Base-by-base conservation (phyloP, 805 yeast genomes). In the Myxozyma sirexii region DNA sequence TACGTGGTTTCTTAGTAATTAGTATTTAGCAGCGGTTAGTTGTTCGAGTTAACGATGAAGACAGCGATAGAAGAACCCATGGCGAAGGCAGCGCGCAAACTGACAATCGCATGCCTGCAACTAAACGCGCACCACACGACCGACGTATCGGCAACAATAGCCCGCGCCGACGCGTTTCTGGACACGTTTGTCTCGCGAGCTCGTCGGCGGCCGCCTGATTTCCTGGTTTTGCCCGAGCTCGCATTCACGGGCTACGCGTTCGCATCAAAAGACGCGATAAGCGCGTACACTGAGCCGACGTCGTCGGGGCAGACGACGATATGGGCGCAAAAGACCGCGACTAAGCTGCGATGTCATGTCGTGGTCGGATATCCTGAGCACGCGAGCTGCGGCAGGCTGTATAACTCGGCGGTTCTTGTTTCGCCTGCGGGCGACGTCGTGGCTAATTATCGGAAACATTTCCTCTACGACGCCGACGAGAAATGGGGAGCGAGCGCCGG, bases 331-430 rank as follows among this genome's bases (percentile, higher is more conserved):
- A 75, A 76, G 35, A 76, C 65, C 12, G 64, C 69, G 15, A 23
- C 19, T 26, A 48, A 19, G 33, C 24, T 65, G 5, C 61, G 67
- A 10, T 61, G 64, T 35, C 62, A 63, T 44, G 62, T 57, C 24
- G 77, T 91, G 3, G 75, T 90, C 8, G 97, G 97, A 15, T 90
- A 88, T 70, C 97, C 97, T 0, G 96, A 92, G 73, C 19, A n/a
- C n/a, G n/a, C n/a, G n/a, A n/a, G n/a, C n/a, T n/a, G n/a, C n/a
- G n/a, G n/a, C n/a, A n/a, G n/a, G 4, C 80, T 84, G 13, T 90
- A 82, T 74, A 92, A 92, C 72, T 82, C 94, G 5, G 92, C 92
- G 0, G 75, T 83, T 39, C 79, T 92, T 47, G 79, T 87, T 1
- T 75, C 80, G 33, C 85, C 86, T 0, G 54, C 68, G 1, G 97